Evolutionary conservation across 805 yeast genomes (phyloP), one percentile per base, ranked within the genome.

Genomic region (Komagataella pastoris): DNA sequence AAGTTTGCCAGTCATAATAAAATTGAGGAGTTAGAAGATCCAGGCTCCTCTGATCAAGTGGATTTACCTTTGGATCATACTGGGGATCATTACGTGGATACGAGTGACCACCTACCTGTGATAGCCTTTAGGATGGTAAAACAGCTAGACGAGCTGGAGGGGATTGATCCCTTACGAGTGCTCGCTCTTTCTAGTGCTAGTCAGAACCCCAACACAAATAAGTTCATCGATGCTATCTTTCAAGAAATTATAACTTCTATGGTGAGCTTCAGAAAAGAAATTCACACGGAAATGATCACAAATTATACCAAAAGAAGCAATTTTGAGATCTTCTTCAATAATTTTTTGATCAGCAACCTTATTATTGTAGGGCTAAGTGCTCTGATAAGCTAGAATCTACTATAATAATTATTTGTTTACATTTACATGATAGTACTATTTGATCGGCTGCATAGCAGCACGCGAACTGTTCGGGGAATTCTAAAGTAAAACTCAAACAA

Each of bases 41-140:
- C 40, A 14, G 40, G 40, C 14, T 14, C 14, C n/a, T 30, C 3
- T 30, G 40, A 30, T 10, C 40, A 8, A 30, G 5, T 30, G 40
- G 40, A 30, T 8, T 30, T 30, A 30, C 40, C 40, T 4, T 10
- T 30, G 40, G 40, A 30, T 30, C 7, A 30, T 30, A 4, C 14
- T 30, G 40, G 40, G 14, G 40, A 30, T 30, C 40, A 5, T 57
- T 59, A 47, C 57, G 57, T 2, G 60, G 65, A 7, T 57, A 59
- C 1, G 56, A 52, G 52, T 56, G 55, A 53, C 61, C 57, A 51
- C 53, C 60, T 64, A 51, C 75, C 65, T 49, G 67, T 67, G 51
- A 65, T 62, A 59, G 70, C 61, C 61, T 70, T 61, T 59, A 67
- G 81, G 50, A 62, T 77, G 40, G 76, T 74, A 17, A 73, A 75